Percentiles rank a stretch among this genome's conserved stretches.
Evolutionary conservation across 1,139 yeast species (phyloP).

Genomic region (Pichia sp.): DNA sequence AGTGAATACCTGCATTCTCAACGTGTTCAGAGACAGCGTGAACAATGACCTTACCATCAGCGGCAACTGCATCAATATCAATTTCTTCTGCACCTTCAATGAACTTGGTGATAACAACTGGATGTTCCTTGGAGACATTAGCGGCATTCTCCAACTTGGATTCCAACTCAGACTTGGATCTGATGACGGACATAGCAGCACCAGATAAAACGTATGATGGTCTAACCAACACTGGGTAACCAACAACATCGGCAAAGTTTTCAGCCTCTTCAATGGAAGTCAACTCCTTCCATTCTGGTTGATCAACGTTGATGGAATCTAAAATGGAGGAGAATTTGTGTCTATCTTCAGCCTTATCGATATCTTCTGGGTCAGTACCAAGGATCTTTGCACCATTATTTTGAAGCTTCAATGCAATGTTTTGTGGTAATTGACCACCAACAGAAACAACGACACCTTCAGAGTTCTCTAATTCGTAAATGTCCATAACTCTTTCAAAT

Average conservation of each 20-base stretch:
- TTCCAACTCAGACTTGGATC: slow-evolving; percentile 70
- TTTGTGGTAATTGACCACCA: slow-evolving; percentile 98
- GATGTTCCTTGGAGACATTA: slow-evolving; percentile 90
- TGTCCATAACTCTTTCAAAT: slow-evolving; percentile 94
- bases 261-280: slow-evolving; percentile 83
- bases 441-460: slow-evolving; percentile 92
- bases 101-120: slow-evolving; percentile 94
- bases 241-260: slow-evolving; percentile 74
- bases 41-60: slow-evolving; percentile 77
- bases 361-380: slow-evolving; percentile 93
- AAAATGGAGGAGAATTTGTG: slow-evolving; percentile 93
- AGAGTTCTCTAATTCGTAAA: slow-evolving; percentile 85
- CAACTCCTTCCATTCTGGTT: slow-evolving; percentile 96
- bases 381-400: slow-evolving; percentile 79
- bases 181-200: slow-evolving; percentile 97
- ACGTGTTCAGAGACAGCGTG: slow-evolving; percentile 98
- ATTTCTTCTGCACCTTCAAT: slow-evolving; percentile 95
- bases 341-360: slow-evolving; percentile 97
- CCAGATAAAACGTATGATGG: slow-evolving; percentile 97
- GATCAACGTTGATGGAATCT: slow-evolving; percentile 88
- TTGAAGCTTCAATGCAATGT: slow-evolving; percentile 83
- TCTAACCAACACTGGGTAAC: slow-evolving; percentile 94
- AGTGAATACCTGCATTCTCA: slow-evolving; percentile 98
- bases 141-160: slow-evolving; percentile 79
- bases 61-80: slow-evolving; percentile 95